Evolutionary conservation across 306 rosid genomes (phyloP).

Genomic region (Acmispon strigosus): DNA sequence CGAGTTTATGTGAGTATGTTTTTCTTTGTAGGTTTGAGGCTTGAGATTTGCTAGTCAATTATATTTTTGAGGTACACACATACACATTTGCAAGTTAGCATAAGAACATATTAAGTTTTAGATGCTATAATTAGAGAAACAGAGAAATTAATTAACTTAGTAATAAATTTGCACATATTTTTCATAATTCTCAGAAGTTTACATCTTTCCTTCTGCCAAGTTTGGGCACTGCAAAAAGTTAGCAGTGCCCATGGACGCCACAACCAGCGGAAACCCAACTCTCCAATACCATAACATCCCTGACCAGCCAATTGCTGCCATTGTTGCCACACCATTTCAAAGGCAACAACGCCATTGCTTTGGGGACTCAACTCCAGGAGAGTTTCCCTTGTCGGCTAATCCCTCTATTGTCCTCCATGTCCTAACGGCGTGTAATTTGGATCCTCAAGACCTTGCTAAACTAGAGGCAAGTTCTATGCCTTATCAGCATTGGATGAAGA

Average conservation of each 20-base stretch:
- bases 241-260: slow-evolving; percentile 99
- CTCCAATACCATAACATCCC: slow-evolving; percentile 80
- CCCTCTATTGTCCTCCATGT: slow-evolving; percentile 96
- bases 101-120: not conserved
- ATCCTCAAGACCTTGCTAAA: slow-evolving; percentile 90
- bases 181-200: slow-evolving; percentile 53
- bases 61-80: slow-evolving; percentile 29
- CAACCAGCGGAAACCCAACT: slow-evolving; percentile 81
- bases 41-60: slow-evolving; percentile 73
- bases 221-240: slow-evolving; percentile 69
- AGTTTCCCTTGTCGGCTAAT: slow-evolving; percentile 89
- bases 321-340: slow-evolving; percentile 58
- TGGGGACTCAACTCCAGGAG: slow-evolving; percentile 80
- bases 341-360: slow-evolving; percentile 77
- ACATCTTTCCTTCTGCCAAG: slow-evolving; percentile 44
- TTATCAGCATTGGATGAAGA: no score
- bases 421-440: slow-evolving; percentile 73
- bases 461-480: slow-evolving; percentile 70
- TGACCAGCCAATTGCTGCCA: slow-evolving; percentile 75
- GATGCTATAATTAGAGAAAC: slow-evolving; percentile 34
- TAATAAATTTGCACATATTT: slow-evolving; percentile 49
- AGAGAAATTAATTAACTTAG: slow-evolving; percentile 26
- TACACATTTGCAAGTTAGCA: slow-evolving; percentile 20
- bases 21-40: slow-evolving; percentile 82
- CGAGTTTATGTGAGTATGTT: slow-evolving; percentile 53